Evolutionary conservation across 2,329 filamentous ascomycete species (phyloP), one percentile per base, ranked within the genome.

Genomic region (Furcasterigmium furcatum): DNA sequence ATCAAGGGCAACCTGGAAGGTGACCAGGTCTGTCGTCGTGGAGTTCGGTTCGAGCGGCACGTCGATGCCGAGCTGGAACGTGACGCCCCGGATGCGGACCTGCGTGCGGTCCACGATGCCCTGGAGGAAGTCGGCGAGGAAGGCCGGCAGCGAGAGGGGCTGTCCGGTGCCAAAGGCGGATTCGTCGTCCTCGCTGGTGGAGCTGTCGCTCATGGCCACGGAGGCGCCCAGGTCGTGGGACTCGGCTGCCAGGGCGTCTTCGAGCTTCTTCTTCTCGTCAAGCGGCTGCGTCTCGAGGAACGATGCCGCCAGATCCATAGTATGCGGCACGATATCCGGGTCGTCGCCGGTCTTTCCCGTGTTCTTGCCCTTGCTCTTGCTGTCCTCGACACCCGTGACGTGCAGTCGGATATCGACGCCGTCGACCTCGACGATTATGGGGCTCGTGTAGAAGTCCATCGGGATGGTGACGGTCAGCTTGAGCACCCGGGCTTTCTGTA

Each of bases 361-460:
- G 7, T 22, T 18, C 48, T 52, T 48, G 52, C 39, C 44, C 49
- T 54, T 50, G 48, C 43, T 46, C 58, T 43, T 53, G 53, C 41
- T 48, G 48, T 58, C 57, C 54, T 60, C 59, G 47, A 41, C 57
- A 55, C 57, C 55, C 56, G 71, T 55, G 27, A 89, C 71, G 54
- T 74, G 76, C 20, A 88, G 59, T 48, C 83, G 78, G 25, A 95
- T 77, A 53, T 91, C 80, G 49, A 96, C 81, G 18, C 90, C 91
- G 55, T 92, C 83, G 19, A 92, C 77, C 59, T 96, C 88, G 56
- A 92, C 81, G 24, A 80, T 74, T 60, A 97, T 95, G 22, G 89
- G 85, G 55, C 86, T 91, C 44, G 83, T 86, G 64, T 91, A 91
- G 53, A 96, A 85, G 64, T 96, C 89, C 61, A 94, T 85, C 12